phyloP scores from a whole-genome alignment of 345 rosid species.

The Acer campestre region DNA sequence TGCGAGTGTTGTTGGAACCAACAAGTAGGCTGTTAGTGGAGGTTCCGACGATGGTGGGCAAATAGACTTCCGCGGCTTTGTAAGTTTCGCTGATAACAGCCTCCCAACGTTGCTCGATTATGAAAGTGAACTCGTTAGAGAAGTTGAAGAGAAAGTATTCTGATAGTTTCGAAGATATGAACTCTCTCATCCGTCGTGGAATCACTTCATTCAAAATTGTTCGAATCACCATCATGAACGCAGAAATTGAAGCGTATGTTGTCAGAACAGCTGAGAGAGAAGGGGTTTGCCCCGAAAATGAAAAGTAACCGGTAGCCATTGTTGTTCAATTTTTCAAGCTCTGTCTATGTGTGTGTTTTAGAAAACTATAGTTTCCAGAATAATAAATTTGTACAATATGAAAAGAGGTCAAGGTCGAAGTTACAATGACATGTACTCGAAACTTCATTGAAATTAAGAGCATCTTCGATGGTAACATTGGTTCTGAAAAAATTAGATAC shows the following conservation, averaged over 20 bases:
- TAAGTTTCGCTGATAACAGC: conserved; percentile 41
- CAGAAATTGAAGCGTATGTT: conserved; percentile 34
- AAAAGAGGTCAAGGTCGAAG: too few relatives aligned
- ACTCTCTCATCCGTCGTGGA: conserved; percentile 25
- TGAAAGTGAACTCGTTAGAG: conserved; percentile 32
- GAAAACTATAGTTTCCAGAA: too few relatives aligned
- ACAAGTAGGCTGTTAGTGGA: conserved; percentile 29
- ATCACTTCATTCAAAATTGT: conserved; percentile 38
- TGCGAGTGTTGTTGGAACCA: conserved; percentile 35
- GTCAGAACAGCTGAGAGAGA: conserved; percentile 35
- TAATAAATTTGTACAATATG: too few relatives aligned
- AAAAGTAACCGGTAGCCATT: background rate
- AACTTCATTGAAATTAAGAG: too few relatives aligned
- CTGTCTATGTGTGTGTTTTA: too few relatives aligned
- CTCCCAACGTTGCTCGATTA: conserved; percentile 45
- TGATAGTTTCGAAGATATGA: conserved; percentile 1
- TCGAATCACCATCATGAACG: conserved; percentile 34
- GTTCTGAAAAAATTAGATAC: too few relatives aligned
- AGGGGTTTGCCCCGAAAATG: conserved; percentile 24
- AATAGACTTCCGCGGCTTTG: conserved; percentile 35
- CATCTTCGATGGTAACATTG: too few relatives aligned
- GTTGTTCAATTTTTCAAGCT: background rate
- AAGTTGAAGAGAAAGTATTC: conserved; percentile 21
- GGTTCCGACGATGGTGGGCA: conserved; percentile 31
- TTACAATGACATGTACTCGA: too few relatives aligned